Conservation (phyloP, 352 stramenopile species). For the Phytophthora ramorum region DNA sequence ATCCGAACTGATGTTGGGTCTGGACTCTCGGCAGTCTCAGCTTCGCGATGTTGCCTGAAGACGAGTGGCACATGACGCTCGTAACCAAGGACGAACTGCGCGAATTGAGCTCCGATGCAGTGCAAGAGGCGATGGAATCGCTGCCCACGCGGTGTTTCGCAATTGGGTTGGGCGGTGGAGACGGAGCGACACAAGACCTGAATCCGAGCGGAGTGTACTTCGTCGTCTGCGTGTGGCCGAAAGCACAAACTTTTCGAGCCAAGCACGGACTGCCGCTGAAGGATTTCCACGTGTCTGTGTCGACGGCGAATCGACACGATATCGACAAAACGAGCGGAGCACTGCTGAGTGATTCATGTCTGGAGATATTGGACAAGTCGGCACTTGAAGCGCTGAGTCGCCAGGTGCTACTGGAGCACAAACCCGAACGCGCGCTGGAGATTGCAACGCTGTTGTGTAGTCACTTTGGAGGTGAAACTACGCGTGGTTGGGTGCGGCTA, state of each 20-base stretch:
- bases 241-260: slow-evolving; percentile 51
- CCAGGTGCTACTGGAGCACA: slow-evolving; percentile 41
- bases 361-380: slow-evolving; percentile 30
- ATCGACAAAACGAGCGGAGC: slow-evolving; percentile 57
- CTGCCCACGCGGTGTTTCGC: slow-evolving; percentile 44
- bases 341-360: slow-evolving; percentile 23
- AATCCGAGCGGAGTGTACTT: slow-evolving; percentile 45
- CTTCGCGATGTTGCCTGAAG: slow-evolving; percentile 22
- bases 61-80: slow-evolving; percentile 67
- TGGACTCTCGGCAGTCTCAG: not conserved
- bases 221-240: slow-evolving; percentile 67
- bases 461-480: slow-evolving; percentile 10
- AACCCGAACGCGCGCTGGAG: slow-evolving; percentile 24
- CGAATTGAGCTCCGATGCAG: slow-evolving; percentile 22
- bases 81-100: slow-evolving; percentile 62
- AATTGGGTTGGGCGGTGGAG: slow-evolving; percentile 46
- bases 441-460: slow-evolving; percentile 41
- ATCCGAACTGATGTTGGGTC: slow-evolving; percentile 27
- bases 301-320: slow-evolving; percentile 47
- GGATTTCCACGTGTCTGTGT: slow-evolving; percentile 65
- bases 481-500: slow-evolving; percentile 41
- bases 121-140: slow-evolving; percentile 40
- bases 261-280: slow-evolving; percentile 50
- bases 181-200: slow-evolving; percentile 13
- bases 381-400: slow-evolving; percentile 40